A percentile compares a stretch with the other conserved stretches of the same genome.
These are phyloP conservation scores for Dichotomopilus funicola DNA, from an alignment of 2,329 filamentous ascomycete genomes.

Conservation along the genomic window DNA sequence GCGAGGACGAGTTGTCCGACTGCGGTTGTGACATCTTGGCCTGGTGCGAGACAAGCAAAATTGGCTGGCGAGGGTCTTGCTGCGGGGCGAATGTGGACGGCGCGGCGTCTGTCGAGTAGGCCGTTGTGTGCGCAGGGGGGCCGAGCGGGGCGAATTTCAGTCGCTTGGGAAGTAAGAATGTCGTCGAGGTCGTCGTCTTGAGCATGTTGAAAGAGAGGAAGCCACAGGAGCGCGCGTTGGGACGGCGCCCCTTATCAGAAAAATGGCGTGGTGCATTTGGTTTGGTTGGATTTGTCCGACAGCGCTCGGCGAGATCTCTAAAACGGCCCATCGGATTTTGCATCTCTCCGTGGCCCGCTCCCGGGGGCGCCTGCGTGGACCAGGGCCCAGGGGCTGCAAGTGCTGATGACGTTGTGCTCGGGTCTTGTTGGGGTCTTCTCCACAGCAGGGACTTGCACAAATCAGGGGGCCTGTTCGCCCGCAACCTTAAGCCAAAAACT, in stretches of 20 bases:
- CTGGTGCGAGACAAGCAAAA: constrained; percentile 21
- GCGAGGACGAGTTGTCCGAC: constrained; percentile 6
- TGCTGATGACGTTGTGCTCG: constrained; percentile 10
- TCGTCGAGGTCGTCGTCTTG: constrained; percentile 18
- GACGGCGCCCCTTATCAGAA: constrained; percentile 19
- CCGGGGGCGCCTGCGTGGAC: too few relatives aligned
- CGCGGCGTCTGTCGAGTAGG: constrained; percentile 27
- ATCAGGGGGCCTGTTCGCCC: too few relatives aligned
- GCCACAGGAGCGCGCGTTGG: constrained; percentile 5
- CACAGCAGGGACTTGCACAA: too few relatives aligned
- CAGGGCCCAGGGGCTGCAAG: background rate
- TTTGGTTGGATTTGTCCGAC: background rate
- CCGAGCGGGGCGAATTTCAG: constrained; percentile 16
- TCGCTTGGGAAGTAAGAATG: constrained; percentile 19
- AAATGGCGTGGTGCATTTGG: constrained; percentile 6
- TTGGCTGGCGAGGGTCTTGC: constrained; percentile 20
- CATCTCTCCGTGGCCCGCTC: constrained; percentile 21
- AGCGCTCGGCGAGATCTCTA: too few relatives aligned
- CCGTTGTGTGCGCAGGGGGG: constrained; percentile 6
- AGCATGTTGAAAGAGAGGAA: constrained; percentile 19
- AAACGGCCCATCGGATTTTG: constrained; percentile 17
- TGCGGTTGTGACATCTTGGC: constrained; percentile 7
- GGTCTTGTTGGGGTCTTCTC: too few relatives aligned
- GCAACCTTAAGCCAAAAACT: too few relatives aligned
- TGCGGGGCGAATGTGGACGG: constrained; percentile 12